phyloP scores from a whole-genome alignment of 192 early-diverging fungal genomes.

The Backusella psychrophila region DNA sequence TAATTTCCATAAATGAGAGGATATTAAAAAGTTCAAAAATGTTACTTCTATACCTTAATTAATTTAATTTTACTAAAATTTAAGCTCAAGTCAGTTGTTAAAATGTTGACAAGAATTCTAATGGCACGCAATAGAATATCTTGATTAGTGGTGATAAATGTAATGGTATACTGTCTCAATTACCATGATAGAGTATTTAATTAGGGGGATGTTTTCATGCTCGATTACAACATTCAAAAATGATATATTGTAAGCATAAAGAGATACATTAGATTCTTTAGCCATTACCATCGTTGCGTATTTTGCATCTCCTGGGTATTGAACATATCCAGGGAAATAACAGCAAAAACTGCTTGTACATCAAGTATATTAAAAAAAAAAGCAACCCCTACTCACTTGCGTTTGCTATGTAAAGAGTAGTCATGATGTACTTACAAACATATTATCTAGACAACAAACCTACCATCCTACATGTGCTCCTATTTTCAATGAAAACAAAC shows the following conservation, averaged over 20 bases:
- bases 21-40: not conserved
- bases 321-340: not conserved
- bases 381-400: not conserved
- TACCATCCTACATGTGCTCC: constrained; percentile 73
- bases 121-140: not conserved
- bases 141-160: not conserved
- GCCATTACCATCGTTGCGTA: not conserved
- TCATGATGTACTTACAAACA: constrained; percentile 27
- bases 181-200: not conserved
- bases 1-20: not conserved
- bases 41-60: not conserved
- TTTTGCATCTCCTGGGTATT: not conserved
- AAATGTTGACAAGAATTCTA: not conserved
- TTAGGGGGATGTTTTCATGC: not conserved
- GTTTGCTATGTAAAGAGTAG: not conserved
- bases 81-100: not conserved
- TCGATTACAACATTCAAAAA: too few species aligned
- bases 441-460: constrained; percentile 83
- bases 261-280: not conserved
- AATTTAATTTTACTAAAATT: not conserved
- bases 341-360: not conserved
- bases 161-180: not conserved
- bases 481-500: constrained; percentile 84
- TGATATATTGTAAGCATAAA: too few species aligned
- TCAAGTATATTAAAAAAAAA: not conserved